Conservation (phyloP, 495 filamentous ascomycete species). For the Ramalina intermedia region DNA sequence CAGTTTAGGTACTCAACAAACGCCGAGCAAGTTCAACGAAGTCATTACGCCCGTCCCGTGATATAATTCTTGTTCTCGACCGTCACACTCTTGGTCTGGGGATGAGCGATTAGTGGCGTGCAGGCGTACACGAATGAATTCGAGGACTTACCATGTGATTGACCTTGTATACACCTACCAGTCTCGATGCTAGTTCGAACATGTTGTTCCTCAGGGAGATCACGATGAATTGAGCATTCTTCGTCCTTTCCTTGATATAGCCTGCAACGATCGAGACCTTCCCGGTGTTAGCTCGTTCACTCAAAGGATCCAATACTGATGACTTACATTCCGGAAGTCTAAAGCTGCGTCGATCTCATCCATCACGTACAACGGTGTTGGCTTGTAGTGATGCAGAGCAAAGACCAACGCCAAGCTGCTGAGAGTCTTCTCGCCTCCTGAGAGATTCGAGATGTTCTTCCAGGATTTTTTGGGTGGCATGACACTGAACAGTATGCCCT, state of each 20-base stretch:
- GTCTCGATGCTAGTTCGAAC: slow-evolving; percentile 89
- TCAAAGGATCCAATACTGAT: neutral
- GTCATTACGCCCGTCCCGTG: slow-evolving; percentile 21
- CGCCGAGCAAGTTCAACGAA: neutral
- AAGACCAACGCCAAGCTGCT: slow-evolving; percentile 90
- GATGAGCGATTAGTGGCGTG: neutral
- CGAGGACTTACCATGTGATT: slow-evolving; percentile 70
- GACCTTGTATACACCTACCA: slow-evolving; percentile 97
- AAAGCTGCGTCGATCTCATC: slow-evolving; percentile 97
- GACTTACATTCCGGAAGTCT: slow-evolving; percentile 90
- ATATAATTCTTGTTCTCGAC: slow-evolving; percentile 86
- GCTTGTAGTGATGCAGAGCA: slow-evolving; percentile 94
- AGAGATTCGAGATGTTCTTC: slow-evolving; percentile 96
- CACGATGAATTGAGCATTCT: slow-evolving; percentile 98
- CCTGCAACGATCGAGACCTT: slow-evolving; percentile 95
- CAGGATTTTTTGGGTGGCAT: slow-evolving; percentile 99
- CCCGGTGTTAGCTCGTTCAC: neutral
- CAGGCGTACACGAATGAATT: neutral
- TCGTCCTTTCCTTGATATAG: slow-evolving; percentile 97
- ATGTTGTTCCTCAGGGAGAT: slow-evolving; percentile 98
- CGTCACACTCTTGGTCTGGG: slow-evolving; percentile 77
- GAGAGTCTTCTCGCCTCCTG: slow-evolving; percentile 92
- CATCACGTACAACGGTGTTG: slow-evolving; percentile 97
- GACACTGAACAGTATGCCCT: slow-evolving; percentile 90
- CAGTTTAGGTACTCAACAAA: neutral